Base-by-base conservation (phyloP, 352 stramenopile genomes). In the Proteromonas lacertae region DNA sequence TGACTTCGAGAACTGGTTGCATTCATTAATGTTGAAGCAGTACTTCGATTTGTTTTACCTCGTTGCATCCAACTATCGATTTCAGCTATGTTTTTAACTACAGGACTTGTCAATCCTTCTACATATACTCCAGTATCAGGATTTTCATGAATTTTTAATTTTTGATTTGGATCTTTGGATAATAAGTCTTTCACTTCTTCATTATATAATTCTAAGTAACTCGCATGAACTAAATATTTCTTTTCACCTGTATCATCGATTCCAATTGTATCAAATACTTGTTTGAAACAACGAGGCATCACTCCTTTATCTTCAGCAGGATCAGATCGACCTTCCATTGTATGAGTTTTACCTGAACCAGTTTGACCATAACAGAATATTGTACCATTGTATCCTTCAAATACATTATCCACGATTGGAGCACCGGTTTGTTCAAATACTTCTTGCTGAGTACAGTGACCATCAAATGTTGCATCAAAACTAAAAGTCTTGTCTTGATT, bases 171-270 rank as follows among this genome's bases (percentile, higher is more conserved):
- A 39, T 81, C 70, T 20, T 64, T 51, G 0, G 59, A 62, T 23
- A 93, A 51, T 7, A 93, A 57, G 41, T 94, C 79, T 16, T 72
- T 57, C 46, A 93, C 88, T 43, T 93, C 73, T 59, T 94, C 80
- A 48, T 92, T 91, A 58, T 94, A 93, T 41, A 93, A 91, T 49
- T 94, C 77, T 25, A 92, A 58, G 46, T 91, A 92, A 12, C 64
- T 87, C 5, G 77, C 69, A 36, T 75, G 62, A 5, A 93, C 80
- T 20, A 93, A 58, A 46, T 88, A 92, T 45, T 88, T 77, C 35
- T 86, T 79, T 46, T 80, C 77, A 34, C 62, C 59, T 10, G 63
- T 64, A 25, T 66, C 62, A n/a, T n/a, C 49, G 0, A 67, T 36
- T 20, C 59, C 55, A 34, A 93, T 76, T 36, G 72, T 62, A 38